Evolutionary conservation across 768 basidiomycete genomes (phyloP).

Genomic region (Collybiopsis confluens): DNA sequence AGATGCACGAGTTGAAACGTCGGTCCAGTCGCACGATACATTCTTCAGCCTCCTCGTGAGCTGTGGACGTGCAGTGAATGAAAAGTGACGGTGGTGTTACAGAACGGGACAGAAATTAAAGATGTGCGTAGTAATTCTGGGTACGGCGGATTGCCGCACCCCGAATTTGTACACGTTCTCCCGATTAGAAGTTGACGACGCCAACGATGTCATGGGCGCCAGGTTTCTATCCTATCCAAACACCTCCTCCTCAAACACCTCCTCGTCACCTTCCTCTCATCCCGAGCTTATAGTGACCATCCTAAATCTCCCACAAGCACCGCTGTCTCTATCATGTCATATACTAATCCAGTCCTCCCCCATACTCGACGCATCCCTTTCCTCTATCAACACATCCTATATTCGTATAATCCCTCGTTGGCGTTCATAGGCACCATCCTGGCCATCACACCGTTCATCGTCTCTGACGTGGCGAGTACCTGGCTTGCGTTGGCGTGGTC

Average conservation of each 20-base stretch:
- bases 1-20: slow-evolving; percentile 40
- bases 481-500: slow-evolving; percentile 44
- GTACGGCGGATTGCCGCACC: slow-evolving; percentile 41
- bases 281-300: neutral
- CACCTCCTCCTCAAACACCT: too few species aligned
- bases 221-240: too few species aligned
- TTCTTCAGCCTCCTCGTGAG: too few species aligned
- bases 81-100: slow-evolving; percentile 31
- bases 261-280: too few species aligned
- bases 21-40: slow-evolving; percentile 33
- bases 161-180: slow-evolving; percentile 24
- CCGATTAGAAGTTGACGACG: too few species aligned
- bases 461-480: slow-evolving; percentile 45
- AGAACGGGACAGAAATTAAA: slow-evolving; percentile 32
- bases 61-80: neutral
- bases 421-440: slow-evolving; percentile 41
- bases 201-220: too few species aligned
- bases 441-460: slow-evolving; percentile 42
- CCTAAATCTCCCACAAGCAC: neutral
- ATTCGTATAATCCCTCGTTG: slow-evolving; percentile 40
- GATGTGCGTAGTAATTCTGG: slow-evolving; percentile 41
- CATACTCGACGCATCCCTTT: slow-evolving; percentile 31
- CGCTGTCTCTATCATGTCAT: neutral
- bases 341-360: neutral
- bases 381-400: slow-evolving; percentile 42